Evolutionary conservation across 2,329 filamentous ascomycete species (phyloP).

Genomic region (Fusarium equiseti): DNA sequence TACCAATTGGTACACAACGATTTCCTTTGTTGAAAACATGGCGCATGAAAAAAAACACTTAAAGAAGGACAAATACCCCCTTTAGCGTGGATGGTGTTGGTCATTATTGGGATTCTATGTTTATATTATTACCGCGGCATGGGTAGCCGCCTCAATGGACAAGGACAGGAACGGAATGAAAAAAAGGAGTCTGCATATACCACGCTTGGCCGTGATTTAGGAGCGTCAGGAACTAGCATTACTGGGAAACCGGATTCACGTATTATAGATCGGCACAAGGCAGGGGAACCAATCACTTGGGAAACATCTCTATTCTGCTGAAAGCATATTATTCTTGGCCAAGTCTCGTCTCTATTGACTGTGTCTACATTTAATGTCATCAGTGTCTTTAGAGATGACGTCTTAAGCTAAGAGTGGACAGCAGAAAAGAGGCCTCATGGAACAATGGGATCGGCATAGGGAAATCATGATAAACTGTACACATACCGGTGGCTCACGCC

Average conservation of each 20-base stretch:
- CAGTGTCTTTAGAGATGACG: constrained; percentile 11
- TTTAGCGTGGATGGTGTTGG: constrained; percentile 46
- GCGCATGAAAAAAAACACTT: constrained; percentile 49
- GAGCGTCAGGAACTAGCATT: constrained; percentile 44
- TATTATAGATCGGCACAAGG: constrained; percentile 48
- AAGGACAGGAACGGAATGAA: constrained; percentile 38
- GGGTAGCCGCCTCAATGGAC: constrained; percentile 33
- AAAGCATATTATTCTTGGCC: constrained; percentile 34
- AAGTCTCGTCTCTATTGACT: constrained; percentile 9
- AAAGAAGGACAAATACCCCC: constrained; percentile 52
- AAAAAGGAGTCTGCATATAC: constrained; percentile 48
- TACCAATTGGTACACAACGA: constrained; percentile 34
- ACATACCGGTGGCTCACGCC: constrained; percentile 42
- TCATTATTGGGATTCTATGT: constrained; percentile 40
- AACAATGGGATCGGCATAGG: constrained; percentile 31
- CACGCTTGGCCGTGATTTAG: constrained; percentile 45
- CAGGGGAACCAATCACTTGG: constrained; percentile 45
- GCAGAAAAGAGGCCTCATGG: constrained; percentile 26
- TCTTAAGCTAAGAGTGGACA: neutral
- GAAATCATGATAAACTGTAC: constrained; percentile 43
- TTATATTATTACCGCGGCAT: constrained; percentile 34
- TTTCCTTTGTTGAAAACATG: constrained; percentile 47
- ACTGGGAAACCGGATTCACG: constrained; percentile 43
- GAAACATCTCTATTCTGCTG: constrained; percentile 38
- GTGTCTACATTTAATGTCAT: constrained; percentile 2